Base-by-base conservation (phyloP, 169 alveolate genomes). In the Cryptosporidium andersoni region DNA sequence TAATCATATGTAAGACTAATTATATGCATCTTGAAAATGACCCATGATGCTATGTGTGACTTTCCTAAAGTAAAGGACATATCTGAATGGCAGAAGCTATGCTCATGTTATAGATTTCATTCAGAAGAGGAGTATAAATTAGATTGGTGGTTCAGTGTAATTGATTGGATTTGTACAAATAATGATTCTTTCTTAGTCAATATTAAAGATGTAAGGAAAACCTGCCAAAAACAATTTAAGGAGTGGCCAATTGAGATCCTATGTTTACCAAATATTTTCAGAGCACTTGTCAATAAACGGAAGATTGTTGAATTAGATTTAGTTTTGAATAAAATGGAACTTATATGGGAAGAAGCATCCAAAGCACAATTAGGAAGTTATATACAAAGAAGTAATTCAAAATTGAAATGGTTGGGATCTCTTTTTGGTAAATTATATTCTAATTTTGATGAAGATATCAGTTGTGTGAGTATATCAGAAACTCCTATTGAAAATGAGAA, bases 161-260 rank as follows among this genome's bases (percentile, higher is more conserved):
- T 74, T 1, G 85, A 74, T 37, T 14, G 36, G 5, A 6, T 60
- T 0, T 74, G 85, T 37, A 37, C 55, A 8, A 74, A 45, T 55
- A 74, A 74, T 16, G n/a, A 55, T 40, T 74, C 85, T 4, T 11
- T 74, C 12, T 43, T 62, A 2, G 34, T 74, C 60, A 51, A 74
- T 53, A 74, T 74, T 3, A 25, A n/a, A 16, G 43, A 37, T 5
- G 47, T 74, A 7, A 74, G 60, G 37, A 45, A 25, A 5, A 6
- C 51, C 48, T 58, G 42, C 14, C 74, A 74, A 6, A 60, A 58
- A 42, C 74, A 74, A 25, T 74, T 74, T 74, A 56, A 37, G 36
- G 16, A 14, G 9, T 74, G 85, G 85, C 85, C 85, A 42, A 74
- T 74, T 60, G 85, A 74, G n/a, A n/a, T 74, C 60, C 62, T 74